A percentile compares a stretch with the other conserved stretches of the same genome.
Evolutionary conservation across 106 monocot genomes (phyloP).

Genomic region (Triglochin maritima): DNA sequence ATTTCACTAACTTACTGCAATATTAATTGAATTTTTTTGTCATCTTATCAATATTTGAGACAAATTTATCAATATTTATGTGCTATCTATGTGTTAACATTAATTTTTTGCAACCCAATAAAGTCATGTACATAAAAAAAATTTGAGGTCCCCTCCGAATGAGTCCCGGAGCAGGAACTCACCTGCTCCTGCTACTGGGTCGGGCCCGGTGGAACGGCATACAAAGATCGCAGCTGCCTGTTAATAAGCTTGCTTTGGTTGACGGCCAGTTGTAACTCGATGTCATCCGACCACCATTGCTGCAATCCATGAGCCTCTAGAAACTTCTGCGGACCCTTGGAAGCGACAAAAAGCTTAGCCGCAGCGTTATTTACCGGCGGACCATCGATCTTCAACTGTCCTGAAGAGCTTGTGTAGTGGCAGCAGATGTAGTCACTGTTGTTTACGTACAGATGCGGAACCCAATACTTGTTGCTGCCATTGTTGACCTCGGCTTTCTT

Average conservation of each 20-base stretch:
- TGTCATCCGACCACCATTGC: constrained; percentile 30
- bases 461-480: constrained; percentile 24
- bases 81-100: too few relatives aligned
- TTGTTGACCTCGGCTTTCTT: neutral
- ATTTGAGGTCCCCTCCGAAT: too few relatives aligned
- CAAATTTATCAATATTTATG: too few relatives aligned
- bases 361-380: neutral
- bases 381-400: neutral
- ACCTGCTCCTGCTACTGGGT: too few relatives aligned
- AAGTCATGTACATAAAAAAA: too few relatives aligned
- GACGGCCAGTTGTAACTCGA: constrained; percentile 21
- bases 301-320: constrained; percentile 24
- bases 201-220: too few relatives aligned
- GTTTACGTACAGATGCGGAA: constrained; percentile 49
- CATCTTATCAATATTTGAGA: too few relatives aligned
- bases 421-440: constrained; percentile 54
- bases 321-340: constrained; percentile 22
- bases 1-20: too few relatives aligned
- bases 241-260: constrained; percentile 17
- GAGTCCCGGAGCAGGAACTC: too few relatives aligned
- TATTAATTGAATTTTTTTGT: too few relatives aligned
- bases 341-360: constrained; percentile 19
- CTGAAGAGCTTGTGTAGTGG: constrained; percentile 25
- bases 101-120: too few relatives aligned
- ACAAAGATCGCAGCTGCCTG: constrained; percentile 16